Base-by-base conservation (phyloP, 116 monocot genomes). In the Dioscorea cayenensis region DNA sequence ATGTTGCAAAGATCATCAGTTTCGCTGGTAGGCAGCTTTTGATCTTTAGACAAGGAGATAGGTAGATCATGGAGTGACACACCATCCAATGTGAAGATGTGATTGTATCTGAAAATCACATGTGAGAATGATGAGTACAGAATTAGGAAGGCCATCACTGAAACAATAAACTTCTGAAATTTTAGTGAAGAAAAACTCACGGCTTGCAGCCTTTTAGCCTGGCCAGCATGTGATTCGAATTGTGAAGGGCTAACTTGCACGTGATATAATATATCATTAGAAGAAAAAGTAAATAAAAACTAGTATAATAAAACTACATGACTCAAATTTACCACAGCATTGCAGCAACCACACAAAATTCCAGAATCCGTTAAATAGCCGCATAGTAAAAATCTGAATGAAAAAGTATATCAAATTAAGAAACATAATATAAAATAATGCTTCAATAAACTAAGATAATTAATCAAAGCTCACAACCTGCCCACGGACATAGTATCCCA, bases 221-320 rank as follows among this genome's bases (percentile, higher is more conserved):
- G 88, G 74, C 99, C 99, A 73, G 99, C 99, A 82, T 99, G 99
- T 77, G 99, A 86, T 85, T 99, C 99, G 86, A 99, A 99, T 66
- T 84, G 88, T 13, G 99, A 99, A 59, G 99, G 91, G 71, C 89
- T 99, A 18, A 99, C 75, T 94, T 99, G 85, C 63, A 70, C 64
- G 68, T 73, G 66, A 22, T 51, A 74, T 7, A 64, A 36, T 4
- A 2, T 1, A 0, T 32, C 32, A 32, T 32, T 71, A 64, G 11
- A 7, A 25, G 25, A 25, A 25, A 19, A 14, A 60, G 19, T 60
- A 18, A 11, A 51, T 51, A 17, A 17, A 51, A 51, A 3, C 1
- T 51, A 17, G 5, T 5, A 51, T 32, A 32, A 32, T 32, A 32
- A 32, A 32, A 32, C 4, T 32, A 32, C 0, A 32, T 4, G 4